Conservation (phyloP, 306 rosid species). For the Crotalaria pallida region DNA sequence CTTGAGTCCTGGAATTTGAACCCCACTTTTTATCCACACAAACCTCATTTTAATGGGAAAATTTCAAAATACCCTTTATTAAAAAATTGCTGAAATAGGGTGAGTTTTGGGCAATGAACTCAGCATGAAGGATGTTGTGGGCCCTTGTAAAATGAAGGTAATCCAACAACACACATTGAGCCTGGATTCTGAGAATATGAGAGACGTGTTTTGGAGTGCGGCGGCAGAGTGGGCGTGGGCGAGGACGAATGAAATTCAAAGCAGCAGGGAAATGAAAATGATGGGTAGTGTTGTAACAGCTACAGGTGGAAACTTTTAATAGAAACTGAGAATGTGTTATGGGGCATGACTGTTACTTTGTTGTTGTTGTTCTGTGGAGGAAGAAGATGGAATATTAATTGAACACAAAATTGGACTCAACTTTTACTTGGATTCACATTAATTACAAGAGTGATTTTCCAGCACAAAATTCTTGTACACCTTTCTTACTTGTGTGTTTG, state of each 20-base stretch:
- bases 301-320: conserved; percentile 20
- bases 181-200: conserved; percentile 34
- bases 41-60: no score
- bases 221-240: no score
- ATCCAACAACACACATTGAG: conserved; percentile 46
- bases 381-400: no score
- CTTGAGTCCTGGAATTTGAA: no score
- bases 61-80: no score
- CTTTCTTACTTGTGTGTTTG: no score
- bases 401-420: no score
- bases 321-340: conserved; percentile 21
- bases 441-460: no score
- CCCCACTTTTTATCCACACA: no score
- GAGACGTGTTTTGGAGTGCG: conserved; percentile 28
- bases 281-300: conserved; percentile 14
- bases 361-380: conserved; percentile 7
- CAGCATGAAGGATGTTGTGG: conserved; percentile 56
- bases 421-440: no score
- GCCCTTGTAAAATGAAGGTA: conserved; percentile 60
- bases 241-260: background rate
- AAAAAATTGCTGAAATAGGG: conserved; percentile 54
- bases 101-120: conserved; percentile 61
- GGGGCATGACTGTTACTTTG: conserved; percentile 14
- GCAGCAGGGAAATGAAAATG: background rate
- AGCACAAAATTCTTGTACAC: no score